These are phyloP conservation scores for Ceratopteris richardii DNA, from an alignment of 75 land plant genomes.

Conservation along the genomic window DNA sequence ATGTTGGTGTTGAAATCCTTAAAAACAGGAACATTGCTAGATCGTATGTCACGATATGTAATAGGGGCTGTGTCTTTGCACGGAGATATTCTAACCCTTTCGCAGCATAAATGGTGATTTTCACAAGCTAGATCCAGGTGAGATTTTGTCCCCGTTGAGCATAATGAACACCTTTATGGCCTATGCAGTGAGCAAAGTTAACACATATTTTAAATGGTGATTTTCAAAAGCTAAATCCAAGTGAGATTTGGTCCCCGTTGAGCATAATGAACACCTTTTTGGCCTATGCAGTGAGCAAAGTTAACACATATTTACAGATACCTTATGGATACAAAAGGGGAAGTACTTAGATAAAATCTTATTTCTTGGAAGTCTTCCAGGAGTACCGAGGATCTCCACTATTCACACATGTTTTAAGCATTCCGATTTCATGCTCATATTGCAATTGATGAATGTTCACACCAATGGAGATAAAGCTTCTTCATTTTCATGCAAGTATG, in stretches of 20 bases:
- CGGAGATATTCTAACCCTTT: constrained; percentile 56
- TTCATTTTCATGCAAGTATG: too few relatives aligned
- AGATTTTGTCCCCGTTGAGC: too few relatives aligned
- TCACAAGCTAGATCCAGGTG: too few relatives aligned
- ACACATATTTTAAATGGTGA: too few relatives aligned
- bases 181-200: too few relatives aligned
- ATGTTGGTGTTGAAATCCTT: constrained; percentile 57
- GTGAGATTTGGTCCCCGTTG: constrained; percentile 62
- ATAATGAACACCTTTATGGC: too few relatives aligned
- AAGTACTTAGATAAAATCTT: not conserved
- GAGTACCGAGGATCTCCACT: too few relatives aligned
- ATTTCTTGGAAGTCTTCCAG: not conserved
- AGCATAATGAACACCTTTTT: constrained; percentile 71
- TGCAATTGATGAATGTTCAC: too few relatives aligned
- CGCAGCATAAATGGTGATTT: too few relatives aligned
- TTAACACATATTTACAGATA: not conserved
- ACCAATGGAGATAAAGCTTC: too few relatives aligned
- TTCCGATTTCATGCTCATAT: too few relatives aligned
- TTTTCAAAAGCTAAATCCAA: constrained; percentile 62
- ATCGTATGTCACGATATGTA: constrained; percentile 55
- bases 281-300: constrained; percentile 27
- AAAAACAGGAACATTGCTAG: constrained; percentile 60
- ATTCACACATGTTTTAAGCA: too few relatives aligned
- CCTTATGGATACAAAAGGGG: not conserved
- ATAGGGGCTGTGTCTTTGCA: constrained; percentile 58